phyloP scores from a whole-genome alignment of 805 yeast species.

The Kuraishia capsulata region DNA sequence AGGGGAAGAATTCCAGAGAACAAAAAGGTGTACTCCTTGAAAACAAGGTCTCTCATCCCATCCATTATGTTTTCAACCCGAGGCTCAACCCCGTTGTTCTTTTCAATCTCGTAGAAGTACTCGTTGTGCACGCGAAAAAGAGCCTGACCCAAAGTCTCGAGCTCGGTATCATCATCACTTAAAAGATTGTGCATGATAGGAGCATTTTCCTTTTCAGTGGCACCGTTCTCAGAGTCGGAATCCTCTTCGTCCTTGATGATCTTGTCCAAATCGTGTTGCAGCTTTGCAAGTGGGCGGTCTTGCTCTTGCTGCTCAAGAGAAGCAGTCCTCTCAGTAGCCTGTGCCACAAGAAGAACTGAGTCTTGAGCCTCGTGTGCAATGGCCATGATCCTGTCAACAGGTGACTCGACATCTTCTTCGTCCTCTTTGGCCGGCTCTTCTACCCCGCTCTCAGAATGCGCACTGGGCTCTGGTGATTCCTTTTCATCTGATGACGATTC shows the following conservation, averaged over 20 bases:
- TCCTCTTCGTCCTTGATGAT: constrained; percentile 25
- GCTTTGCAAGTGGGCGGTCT: constrained; percentile 76
- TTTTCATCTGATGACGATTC: too few species aligned
- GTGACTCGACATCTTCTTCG: constrained; percentile 15
- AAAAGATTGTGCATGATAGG: constrained; percentile 47
- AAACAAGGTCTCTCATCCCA: constrained; percentile 56
- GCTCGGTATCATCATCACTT: constrained; percentile 75
- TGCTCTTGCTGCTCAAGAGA: constrained; percentile 72
- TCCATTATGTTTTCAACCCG: constrained; percentile 70
- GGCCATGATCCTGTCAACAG: constrained; percentile 40
- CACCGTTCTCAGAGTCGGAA: constrained; percentile 5
- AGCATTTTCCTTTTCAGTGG: constrained; percentile 14
- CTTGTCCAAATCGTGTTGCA: constrained; percentile 65
- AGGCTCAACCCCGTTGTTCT: constrained; percentile 10
- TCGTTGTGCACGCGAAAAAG: constrained; percentile 54
- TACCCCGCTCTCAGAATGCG: constrained; percentile 11
- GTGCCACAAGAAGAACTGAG: constrained; percentile 38
- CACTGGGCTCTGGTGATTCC: neutral
- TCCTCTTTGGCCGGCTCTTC: constrained; percentile 6
- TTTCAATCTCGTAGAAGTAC: constrained; percentile 47
- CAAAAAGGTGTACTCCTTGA: constrained; percentile 59
- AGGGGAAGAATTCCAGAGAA: constrained; percentile 88
- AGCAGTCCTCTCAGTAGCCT: constrained; percentile 56
- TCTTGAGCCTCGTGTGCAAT: constrained; percentile 43
- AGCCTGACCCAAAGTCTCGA: constrained; percentile 52